phyloP scores from a whole-genome alignment of 768 basidiomycete species.

The Cystofilobasidium capitatum region DNA sequence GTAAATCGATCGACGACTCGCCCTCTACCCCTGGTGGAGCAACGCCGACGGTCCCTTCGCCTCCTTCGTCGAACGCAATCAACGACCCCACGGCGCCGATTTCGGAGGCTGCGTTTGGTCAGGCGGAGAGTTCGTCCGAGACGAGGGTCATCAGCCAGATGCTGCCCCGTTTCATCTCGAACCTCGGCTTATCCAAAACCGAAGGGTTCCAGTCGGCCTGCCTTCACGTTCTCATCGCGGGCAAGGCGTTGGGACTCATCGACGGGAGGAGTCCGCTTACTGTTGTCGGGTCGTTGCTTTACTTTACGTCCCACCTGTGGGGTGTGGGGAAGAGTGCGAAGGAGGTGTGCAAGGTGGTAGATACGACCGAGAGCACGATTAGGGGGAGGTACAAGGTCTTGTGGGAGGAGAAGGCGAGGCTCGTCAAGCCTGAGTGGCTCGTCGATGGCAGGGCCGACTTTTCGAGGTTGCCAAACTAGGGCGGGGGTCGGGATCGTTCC shows the following conservation, averaged over 20 bases:
- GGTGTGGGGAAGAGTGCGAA: conserved; percentile 63
- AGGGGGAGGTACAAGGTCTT: conserved; percentile 69
- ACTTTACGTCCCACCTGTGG: conserved; percentile 77
- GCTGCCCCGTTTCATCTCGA: conserved; percentile 28
- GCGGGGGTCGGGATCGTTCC: not conserved
- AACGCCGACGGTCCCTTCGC: conserved; percentile 10
- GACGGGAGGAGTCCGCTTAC: conserved; percentile 92
- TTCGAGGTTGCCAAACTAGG: conserved; percentile 28
- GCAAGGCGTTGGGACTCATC: conserved; percentile 73
- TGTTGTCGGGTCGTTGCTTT: conserved; percentile 95
- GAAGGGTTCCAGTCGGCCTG: conserved; percentile 73
- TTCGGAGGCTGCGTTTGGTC: conserved; percentile 15
- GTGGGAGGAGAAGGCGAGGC: conserved; percentile 59
- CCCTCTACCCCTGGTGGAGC: too few species aligned
- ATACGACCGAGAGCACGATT: conserved; percentile 92
- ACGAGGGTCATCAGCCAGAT: conserved; percentile 26
- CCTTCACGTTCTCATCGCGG: conserved; percentile 67
- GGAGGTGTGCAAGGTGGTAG: conserved; percentile 82
- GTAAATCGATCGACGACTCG: conserved; percentile 30
- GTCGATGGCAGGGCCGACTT: conserved; percentile 48
- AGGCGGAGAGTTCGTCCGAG: conserved; percentile 15
- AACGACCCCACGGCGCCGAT: conserved; percentile 14
- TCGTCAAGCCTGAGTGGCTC: conserved; percentile 79
- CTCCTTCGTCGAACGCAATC: not conserved
- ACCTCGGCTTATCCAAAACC: conserved; percentile 19